Conservation (phyloP, 805 yeast genomes). For the Pichia insulana region DNA sequence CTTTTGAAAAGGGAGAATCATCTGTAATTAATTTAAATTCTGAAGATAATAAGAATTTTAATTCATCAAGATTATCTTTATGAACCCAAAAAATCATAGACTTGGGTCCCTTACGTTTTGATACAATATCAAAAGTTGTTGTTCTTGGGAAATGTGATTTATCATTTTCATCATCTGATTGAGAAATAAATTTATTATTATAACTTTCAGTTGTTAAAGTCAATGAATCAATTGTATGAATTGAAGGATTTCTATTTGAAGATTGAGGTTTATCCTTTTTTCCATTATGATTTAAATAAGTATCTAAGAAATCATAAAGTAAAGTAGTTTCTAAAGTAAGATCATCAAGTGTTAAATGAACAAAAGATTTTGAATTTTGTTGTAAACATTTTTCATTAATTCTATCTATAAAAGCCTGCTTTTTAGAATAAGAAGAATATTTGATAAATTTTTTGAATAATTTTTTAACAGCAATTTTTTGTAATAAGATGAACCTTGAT, state of each 20-base stretch:
- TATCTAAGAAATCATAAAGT: conserved; percentile 39
- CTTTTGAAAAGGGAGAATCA: conserved; percentile 23
- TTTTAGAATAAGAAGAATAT: conserved; percentile 30
- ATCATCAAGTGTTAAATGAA: conserved; percentile 49
- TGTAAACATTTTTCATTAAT: conserved; percentile 23
- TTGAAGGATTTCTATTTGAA: conserved; percentile 6
- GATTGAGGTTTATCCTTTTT: not conserved
- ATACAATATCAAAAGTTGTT: conserved; percentile 30
- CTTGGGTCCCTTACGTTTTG: conserved; percentile 28
- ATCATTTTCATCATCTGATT: conserved; percentile 1
- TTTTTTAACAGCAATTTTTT: conserved; percentile 65
- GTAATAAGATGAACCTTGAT: conserved; percentile 63
- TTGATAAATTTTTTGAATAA: conserved; percentile 61
- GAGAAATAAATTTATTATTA: not conserved
- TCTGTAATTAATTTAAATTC: conserved; percentile 32
- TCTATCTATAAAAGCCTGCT: conserved; percentile 27
- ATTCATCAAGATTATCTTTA: conserved; percentile 47
- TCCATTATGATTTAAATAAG: conserved; percentile 11
- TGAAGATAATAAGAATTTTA: conserved; percentile 38
- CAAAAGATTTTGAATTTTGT: conserved; percentile 45
- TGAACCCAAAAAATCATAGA: conserved; percentile 47
- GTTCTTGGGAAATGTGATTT: conserved; percentile 17
- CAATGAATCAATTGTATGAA: conserved; percentile 20
- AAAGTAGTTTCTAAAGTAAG: conserved; percentile 53
- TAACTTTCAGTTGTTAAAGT: conserved; percentile 11